phyloP scores from a whole-genome alignment of 352 stramenopile species.

The Phytophthora melonis region DNA sequence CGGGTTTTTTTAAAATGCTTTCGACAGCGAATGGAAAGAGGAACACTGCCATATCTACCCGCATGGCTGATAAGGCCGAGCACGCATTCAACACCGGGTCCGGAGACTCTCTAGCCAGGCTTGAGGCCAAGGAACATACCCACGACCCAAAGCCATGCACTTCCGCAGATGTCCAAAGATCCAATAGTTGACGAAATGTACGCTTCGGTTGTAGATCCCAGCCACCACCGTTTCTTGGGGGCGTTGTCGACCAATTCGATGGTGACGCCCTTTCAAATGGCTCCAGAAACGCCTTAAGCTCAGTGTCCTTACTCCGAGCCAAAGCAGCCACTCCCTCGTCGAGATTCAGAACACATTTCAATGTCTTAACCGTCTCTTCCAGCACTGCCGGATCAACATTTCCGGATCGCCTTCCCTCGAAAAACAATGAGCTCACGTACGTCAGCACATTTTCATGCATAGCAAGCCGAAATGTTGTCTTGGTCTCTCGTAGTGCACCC shows the following conservation, averaged over 20 bases:
- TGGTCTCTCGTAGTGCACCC: slow-evolving; percentile 60
- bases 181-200: slow-evolving; percentile 29
- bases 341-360: slow-evolving; percentile 61
- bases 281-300: slow-evolving; percentile 72
- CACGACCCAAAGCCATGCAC: slow-evolving; percentile 61
- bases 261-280: slow-evolving; percentile 56
- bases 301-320: slow-evolving; percentile 58
- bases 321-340: slow-evolving; percentile 49
- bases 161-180: slow-evolving; percentile 55
- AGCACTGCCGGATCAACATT: slow-evolving; percentile 46
- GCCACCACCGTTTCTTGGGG: background rate
- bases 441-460: slow-evolving; percentile 75
- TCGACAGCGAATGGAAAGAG: slow-evolving; percentile 79
- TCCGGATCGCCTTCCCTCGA: slow-evolving; percentile 45
- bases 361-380: slow-evolving; percentile 49
- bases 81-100: slow-evolving; percentile 70
- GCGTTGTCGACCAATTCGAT: slow-evolving; percentile 65
- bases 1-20: slow-evolving; percentile 36
- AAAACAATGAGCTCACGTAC: slow-evolving; percentile 74
- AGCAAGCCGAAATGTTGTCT: slow-evolving; percentile 47
- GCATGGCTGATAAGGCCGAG: slow-evolving; percentile 44
- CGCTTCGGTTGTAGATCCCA: slow-evolving; percentile 4
- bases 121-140: slow-evolving; percentile 62
- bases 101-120: slow-evolving; percentile 43
- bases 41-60: slow-evolving; percentile 74